Base-by-base conservation (phyloP, 1,284 basidiomycete species). In the Coriolopsis trogii region DNA sequence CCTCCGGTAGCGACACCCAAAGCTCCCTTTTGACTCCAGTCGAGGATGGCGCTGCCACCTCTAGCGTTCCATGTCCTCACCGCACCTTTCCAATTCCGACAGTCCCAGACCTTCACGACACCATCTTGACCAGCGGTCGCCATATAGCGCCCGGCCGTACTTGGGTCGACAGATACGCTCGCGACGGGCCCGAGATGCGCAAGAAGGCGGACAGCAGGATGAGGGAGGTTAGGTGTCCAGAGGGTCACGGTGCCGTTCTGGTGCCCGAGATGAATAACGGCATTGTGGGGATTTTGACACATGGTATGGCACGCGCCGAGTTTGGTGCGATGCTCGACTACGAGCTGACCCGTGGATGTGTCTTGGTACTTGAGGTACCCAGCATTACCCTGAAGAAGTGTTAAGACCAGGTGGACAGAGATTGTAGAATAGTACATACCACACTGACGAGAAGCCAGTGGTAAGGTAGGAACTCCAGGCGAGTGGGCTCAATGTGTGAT, bases 341-440 rank as follows among this genome's bases (percentile, higher is more conserved):
- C 78, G 47, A 98, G 79, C 51, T 87, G 80, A 15, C 96, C 96
- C 0, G 95, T 99, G 2, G 95, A 95, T 0, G 93, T 95, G 67
- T 99, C 96, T 73, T 97, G 95, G 72, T 98, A 99, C 74, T 96
- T 96, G 1, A 99, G 78, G 68, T 89, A 93, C 1, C 96, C 96
- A 12, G 84, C 78, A 62, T 93, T 89, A 9, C 95, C 94, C 89
- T 92, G 18, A 21, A 26, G 33, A 39, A 20, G 50, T 42, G 24
- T 20, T 30, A 38, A 51, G 39, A 43, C 39, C 13, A 15, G 30
- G 12, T 51, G 24, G 25, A 15, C 45, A 23, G 16, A 40, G 40
- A 34, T 26, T 31, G 21, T 15, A 23, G 20, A n/a, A 26, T 16
- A 20, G 10, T 23, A 81, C 87, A 56, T 66, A 91, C 90, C 15